Evolutionary conservation across 805 yeast species (phyloP), one percentile per base, ranked within the genome.

Genomic region (Candida tammaniensis): DNA sequence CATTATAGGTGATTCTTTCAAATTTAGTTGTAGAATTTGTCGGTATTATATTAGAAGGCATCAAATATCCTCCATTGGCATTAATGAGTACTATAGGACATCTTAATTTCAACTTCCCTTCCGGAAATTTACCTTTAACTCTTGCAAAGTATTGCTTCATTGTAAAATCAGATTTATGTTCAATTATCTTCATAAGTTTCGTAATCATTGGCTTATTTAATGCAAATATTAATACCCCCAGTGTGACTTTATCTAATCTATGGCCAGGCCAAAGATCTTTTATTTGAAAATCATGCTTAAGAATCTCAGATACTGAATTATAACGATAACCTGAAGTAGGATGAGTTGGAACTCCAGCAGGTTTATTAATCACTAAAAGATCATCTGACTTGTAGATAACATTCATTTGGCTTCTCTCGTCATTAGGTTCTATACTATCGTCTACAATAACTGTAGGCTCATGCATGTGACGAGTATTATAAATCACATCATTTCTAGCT

Each of bases 301-400:
- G 27, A 3, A 72, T 61, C 46, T 70, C 75, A 7, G 64, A 57
- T 14, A 75, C 41, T 1, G 72, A 54, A 48, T 75, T 75, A 43
- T 59, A 57, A 21, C 51, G 40, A 43, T 66, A 72, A 24, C 57
- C 64, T 6, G 72, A 68, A 0, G 72, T 60, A 0, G 81, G 78
- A 43, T 75, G 81, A 1, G 76, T 72, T 1, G 80, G 78, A 2
- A 74, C 53, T 0, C 80, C 81, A 0, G 66, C 54, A 0, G 80
- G 80, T 40, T 75, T 75, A 43, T 70, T 56, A 2, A 74, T 64
- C 17, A 75, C 77, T 11, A 73, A 17, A 0, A 67, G 19, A 6
- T 59, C 52, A 3, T 50, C 52, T 40, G 68, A 65, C 39, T 70
- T 61, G 44, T 48, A 56, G 0, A 74, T 44, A 1, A 68, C 51